phyloP scores from a whole-genome alignment of 345 rosid species.

The Chamaenerion angustifolium region DNA sequence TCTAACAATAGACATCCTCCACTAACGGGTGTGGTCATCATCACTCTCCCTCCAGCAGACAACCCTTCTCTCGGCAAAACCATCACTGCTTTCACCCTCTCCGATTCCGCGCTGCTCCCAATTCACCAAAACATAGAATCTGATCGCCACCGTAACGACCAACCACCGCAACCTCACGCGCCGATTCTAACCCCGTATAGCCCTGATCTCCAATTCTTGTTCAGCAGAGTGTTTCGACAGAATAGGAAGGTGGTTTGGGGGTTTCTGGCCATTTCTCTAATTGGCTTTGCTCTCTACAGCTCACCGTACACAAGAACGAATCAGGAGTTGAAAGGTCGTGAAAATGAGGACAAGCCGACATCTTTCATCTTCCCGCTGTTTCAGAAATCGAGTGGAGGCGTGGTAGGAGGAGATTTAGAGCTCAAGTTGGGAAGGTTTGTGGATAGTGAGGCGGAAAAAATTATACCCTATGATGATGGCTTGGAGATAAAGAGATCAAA shows the following conservation, averaged over 20 bases:
- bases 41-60: constrained; percentile 79
- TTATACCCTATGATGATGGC: constrained; percentile 15
- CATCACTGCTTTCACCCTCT: constrained; percentile 64
- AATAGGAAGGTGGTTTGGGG: constrained; percentile 30
- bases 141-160: constrained; percentile 9
- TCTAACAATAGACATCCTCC: constrained; percentile 17
- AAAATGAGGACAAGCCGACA: constrained; percentile 25
- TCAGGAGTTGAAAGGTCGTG: constrained; percentile 19
- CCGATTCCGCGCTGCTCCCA: constrained; percentile 21
- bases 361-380: constrained; percentile 62
- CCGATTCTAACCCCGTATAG: constrained; percentile 8
- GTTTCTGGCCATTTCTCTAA: constrained; percentile 39
- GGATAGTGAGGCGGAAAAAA: constrained; percentile 17
- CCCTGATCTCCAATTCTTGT: constrained; percentile 23
- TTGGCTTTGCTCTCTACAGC: constrained; percentile 33
- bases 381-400: constrained; percentile 38
- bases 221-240: constrained; percentile 14
- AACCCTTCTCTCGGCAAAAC: constrained; percentile 80
- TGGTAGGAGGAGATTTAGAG: constrained; percentile 27
- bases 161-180: not conserved
- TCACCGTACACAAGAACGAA: constrained; percentile 26
- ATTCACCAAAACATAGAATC: constrained; percentile 14
- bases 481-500: constrained; percentile 17
- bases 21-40: constrained; percentile 47
- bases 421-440: constrained; percentile 36